These are phyloP conservation scores for Colletotrichum sp. DNA, from an alignment of 2,329 filamentous ascomycete genomes.

Conservation along the genomic window DNA sequence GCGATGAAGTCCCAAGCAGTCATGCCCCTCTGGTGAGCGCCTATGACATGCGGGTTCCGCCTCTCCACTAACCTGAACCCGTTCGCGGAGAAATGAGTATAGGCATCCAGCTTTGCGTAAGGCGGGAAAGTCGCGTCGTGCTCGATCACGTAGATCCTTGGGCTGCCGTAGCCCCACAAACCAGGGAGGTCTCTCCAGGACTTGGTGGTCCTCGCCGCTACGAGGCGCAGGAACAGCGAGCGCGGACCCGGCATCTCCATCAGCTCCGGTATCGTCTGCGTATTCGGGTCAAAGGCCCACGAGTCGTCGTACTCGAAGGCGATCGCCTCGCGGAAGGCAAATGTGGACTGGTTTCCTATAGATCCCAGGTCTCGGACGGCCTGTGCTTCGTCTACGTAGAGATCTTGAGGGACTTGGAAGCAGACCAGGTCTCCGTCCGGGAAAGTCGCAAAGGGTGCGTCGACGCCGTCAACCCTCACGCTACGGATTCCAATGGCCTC, in stretches of 20 bases:
- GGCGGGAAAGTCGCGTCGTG: not conserved
- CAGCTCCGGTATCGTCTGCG: not conserved
- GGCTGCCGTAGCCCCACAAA: not conserved
- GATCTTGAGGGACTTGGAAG: not conserved
- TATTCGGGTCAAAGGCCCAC: not conserved
- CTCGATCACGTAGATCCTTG: not conserved
- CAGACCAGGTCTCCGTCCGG: not conserved
- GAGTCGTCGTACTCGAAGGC: not conserved
- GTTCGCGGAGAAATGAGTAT: not conserved
- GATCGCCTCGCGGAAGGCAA: not conserved
- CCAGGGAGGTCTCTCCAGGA: not conserved
- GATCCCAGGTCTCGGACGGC: not conserved
- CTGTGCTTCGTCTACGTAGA: not conserved
- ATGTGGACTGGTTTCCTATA: not conserved
- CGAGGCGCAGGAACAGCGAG: not conserved
- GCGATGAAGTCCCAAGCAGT: not conserved
- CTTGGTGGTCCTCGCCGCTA: not conserved
- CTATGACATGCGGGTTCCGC: not conserved
- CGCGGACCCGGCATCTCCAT: not conserved
- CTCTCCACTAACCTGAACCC: not conserved
- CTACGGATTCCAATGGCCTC: not conserved
- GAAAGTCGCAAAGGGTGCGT: not conserved
- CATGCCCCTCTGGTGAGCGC: not conserved
- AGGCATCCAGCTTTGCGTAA: not conserved
- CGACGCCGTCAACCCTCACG: not conserved